Conservation (phyloP, 83 land plant genomes). For the Isoetes engelmannii region DNA sequence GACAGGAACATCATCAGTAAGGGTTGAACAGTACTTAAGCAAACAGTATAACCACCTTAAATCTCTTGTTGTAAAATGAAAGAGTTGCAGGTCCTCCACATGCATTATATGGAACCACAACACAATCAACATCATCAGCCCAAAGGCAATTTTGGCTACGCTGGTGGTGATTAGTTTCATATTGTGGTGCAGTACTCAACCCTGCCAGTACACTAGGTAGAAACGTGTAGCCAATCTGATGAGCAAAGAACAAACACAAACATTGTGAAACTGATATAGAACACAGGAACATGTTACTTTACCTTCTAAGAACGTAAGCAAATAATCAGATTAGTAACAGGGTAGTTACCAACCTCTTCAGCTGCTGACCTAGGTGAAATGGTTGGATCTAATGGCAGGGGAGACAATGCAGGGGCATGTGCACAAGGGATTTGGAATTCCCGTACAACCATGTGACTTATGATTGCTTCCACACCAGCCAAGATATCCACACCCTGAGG, state of each 20-base stretch:
- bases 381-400: conserved; percentile 48
- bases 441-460: conserved; percentile 82
- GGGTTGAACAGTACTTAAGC: too few relatives aligned
- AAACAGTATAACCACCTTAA: too few relatives aligned
- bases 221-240: conserved; percentile 86
- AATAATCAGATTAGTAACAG: conserved; percentile 4
- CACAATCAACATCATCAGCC: conserved; percentile 82
- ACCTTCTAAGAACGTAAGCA: not conserved
- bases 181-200: conserved; percentile 85
- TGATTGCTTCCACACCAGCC: conserved; percentile 95
- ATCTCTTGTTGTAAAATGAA: conserved; percentile 58
- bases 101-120: conserved; percentile 74
- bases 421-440: conserved; percentile 85
- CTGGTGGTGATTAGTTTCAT: conserved; percentile 32
- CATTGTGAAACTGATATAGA: not conserved
- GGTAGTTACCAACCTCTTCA: conserved; percentile 62
- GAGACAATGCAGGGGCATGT: conserved; percentile 86
- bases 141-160: conserved; percentile 36
- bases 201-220: conserved; percentile 95
- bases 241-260: conserved; percentile 3
- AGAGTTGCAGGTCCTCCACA: conserved; percentile 87
- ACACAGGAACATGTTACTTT: not conserved
- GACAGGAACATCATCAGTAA: too few relatives aligned
- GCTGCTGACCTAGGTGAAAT: conserved; percentile 87
- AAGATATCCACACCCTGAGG: conserved; percentile 76